Conservation (phyloP, 345 rosid genomes). For the Boechera retrofracta region DNA sequence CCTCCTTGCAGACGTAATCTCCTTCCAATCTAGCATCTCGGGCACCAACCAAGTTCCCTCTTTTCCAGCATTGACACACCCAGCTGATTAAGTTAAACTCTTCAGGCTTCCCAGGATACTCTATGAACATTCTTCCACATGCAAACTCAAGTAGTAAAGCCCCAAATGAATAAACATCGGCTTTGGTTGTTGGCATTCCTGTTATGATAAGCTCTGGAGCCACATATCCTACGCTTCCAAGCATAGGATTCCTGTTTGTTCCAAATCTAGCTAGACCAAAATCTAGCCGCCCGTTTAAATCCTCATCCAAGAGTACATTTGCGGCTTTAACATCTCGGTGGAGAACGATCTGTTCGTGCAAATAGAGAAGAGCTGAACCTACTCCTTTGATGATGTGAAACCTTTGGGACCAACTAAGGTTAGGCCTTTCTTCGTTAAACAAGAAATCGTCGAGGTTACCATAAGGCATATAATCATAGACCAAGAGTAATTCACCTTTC, state of each 20-base stretch:
- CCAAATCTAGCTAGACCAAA: conserved; percentile 94
- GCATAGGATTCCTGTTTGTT: conserved; percentile 80
- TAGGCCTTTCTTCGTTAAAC: conserved; percentile 43
- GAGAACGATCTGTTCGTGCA: conserved; percentile 82
- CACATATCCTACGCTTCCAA: conserved; percentile 88
- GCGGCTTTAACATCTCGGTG: conserved; percentile 93
- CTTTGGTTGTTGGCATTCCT: conserved; percentile 77
- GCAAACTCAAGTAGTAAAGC: conserved; percentile 82
- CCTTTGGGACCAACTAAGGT: conserved; percentile 80
- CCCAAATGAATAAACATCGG: conserved; percentile 94
- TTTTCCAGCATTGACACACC: conserved; percentile 71
- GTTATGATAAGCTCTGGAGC: conserved; percentile 95
- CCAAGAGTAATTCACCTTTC: conserved; percentile 57
- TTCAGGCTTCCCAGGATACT: conserved; percentile 73
- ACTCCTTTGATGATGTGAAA: conserved; percentile 76
- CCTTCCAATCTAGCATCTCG: conserved; percentile 59
- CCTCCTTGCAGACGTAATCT: conserved; percentile 55
- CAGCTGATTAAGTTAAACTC: conserved; percentile 81
- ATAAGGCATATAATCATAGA: conserved; percentile 64
- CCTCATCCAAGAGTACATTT: conserved; percentile 77
- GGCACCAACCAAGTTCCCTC: conserved; percentile 61
- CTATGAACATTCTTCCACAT: conserved; percentile 89
- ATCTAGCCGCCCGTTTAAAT: conserved; percentile 79
- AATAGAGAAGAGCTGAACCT: conserved; percentile 76
- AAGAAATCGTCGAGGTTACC: conserved; percentile 64